Base-by-base conservation (phyloP, 208 protist species). In the Trypanosomatidae sp. region DNA sequence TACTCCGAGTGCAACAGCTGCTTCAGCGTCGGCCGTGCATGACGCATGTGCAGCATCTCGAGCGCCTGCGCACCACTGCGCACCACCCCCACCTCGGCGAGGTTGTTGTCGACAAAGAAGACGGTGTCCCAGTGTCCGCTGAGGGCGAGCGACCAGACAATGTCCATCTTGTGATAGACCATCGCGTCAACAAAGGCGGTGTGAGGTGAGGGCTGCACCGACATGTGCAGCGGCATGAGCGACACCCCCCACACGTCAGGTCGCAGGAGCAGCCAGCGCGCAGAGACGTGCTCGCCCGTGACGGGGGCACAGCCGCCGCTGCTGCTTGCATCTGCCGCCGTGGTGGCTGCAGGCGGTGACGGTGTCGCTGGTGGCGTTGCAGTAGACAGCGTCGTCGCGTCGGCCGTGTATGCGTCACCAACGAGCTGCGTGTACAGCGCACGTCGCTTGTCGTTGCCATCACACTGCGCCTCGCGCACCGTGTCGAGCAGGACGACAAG, bases 71-170 rank as follows among this genome's bases (percentile, higher is more conserved):
- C 61, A 0, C 77, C 77, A 37, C 65, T 71, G 4, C 64, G 70
- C 20, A 83, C 65, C 15, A 87, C 51, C 6, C 77, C 82, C 8
- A 88, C 48, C 57, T 91, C 82, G 19, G 62, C 71, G 40, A 91
- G 59, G 50, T 88, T 83, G 56, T 91, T 91, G 61, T 91, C 82
- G 6, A 91, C 62, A 37, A 91, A 91, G 32, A 91, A 83, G 2
- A 91, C 77, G 22, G 54, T 60, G 44, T 91, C 82, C 77, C 82
- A 91, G 49, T 58, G 24, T 1, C 82, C 72, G 19, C 56, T 82
- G 33, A 57, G 56, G 26, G 82, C 77, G 7, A 91, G 58, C 2
- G 82, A 91, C 63, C 77, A 80, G 3, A 81, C 77, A n/a, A 91
- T 59, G 37, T 91, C 82, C 66, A 85, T 71, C 59, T 91, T 91